Evolutionary conservation across 106 monocot genomes (phyloP), one percentile per base, ranked within the genome.

Genomic region (Alisma plantagoaquatica): DNA sequence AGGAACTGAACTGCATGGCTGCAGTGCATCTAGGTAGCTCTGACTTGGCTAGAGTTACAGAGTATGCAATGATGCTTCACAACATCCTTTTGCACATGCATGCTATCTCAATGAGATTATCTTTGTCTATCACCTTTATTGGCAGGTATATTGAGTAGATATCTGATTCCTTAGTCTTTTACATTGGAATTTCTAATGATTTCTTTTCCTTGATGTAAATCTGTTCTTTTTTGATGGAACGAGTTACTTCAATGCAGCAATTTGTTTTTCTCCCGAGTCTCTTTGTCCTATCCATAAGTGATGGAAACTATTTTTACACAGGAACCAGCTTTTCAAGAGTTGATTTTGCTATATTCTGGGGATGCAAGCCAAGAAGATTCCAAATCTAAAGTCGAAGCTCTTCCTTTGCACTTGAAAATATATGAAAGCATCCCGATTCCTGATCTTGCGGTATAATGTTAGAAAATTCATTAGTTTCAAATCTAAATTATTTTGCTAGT

Each of bases 321-420:
- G 96, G 96, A 96, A 29, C 96, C 89, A 56, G 78, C 96, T 69
- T 96, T 96, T 60, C 78, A 96, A 78, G 88, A 96, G 57, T 68
- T 96, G 63, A 81, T 96, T 68, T 72, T 96, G 20, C 69, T 96
- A 68, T 89, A 89, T 51, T 81, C 78, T 41, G 89, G 76, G 16
- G 70, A 75, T 46, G 33, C 32, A 44, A 71, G 29, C 73, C 71
- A 66, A 76, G 72, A 24, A 38, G 58, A 59, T 56, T 59, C 54
- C 53, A 31, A 27, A 42, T 65, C 59, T 15, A 71, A 47, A 21
- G 16, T 28, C 21, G 70, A 70, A 35, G 55, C 17, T 56, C 49
- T 63, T 43, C 78, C 73, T 10, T 73, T 96, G 54, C 72, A 84
- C 46, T 50, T 96, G 56, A 96, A 96, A 63, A 81, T 96, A 65